Evolutionary conservation across 2,329 filamentous ascomycete genomes (phyloP).

Genomic region (Neoscytalidium dimidiatum): DNA sequence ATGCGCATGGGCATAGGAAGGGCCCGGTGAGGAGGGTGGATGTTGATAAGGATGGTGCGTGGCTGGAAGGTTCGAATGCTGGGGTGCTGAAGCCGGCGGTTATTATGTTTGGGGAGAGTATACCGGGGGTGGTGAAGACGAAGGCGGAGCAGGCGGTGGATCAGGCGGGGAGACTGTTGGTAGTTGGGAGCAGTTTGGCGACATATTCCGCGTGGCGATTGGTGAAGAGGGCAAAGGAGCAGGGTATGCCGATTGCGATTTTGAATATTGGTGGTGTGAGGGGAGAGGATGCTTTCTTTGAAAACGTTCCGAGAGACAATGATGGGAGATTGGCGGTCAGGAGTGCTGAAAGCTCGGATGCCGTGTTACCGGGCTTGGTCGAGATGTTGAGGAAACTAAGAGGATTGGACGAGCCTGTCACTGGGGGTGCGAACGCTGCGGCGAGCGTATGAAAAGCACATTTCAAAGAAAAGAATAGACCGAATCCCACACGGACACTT

Average conservation of each 20-base stretch:
- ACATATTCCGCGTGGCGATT: conserved; percentile 95
- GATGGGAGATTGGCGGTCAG: conserved; percentile 37
- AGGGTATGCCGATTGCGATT: conserved; percentile 82
- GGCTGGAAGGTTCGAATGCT: conserved; percentile 63
- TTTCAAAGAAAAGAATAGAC: not conserved
- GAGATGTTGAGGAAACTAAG: conserved; percentile 4
- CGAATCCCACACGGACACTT: too few species aligned
- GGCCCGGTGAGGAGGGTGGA: conserved; percentile 52
- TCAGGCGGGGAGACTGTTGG: conserved; percentile 69
- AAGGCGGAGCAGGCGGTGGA: conserved; percentile 82
- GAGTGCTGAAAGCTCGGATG: conserved; percentile 42
- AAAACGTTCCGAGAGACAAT: conserved; percentile 50
- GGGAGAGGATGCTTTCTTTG: conserved; percentile 74
- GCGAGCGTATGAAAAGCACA: not conserved
- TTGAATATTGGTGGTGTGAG: conserved; percentile 85
- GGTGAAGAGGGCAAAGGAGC: conserved; percentile 78
- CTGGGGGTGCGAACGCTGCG: not conserved
- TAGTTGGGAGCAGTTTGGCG: conserved; percentile 86
- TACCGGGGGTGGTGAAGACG: conserved; percentile 66
- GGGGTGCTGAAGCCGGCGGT: conserved; percentile 92
- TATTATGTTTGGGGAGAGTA: conserved; percentile 95
- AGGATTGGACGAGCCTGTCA: not conserved
- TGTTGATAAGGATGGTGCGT: conserved; percentile 79
- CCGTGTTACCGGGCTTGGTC: conserved; percentile 38
- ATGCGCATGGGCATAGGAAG: not conserved